A percentile compares a stretch with the other conserved stretches of the same genome.
Evolutionary conservation across 2,329 filamentous ascomycete species (phyloP).

Genomic region (Exophiala mesophila): DNA sequence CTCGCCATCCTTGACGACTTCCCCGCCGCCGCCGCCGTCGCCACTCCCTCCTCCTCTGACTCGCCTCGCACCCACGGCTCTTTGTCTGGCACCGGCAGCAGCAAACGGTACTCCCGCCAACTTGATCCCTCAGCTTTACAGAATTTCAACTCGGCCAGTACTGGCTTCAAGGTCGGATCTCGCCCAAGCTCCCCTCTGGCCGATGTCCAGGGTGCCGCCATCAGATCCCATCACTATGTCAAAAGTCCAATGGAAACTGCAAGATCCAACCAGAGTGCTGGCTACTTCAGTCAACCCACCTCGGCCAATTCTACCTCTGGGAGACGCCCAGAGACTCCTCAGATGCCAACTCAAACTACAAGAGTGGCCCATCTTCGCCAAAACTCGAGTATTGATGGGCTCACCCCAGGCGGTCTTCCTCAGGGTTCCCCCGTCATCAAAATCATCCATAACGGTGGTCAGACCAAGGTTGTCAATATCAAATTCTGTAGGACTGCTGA

Average conservation of each 20-base stretch:
- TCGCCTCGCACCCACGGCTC: slow-evolving; percentile 60
- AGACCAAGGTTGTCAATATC: slow-evolving; percentile 91
- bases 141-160: slow-evolving; percentile 38
- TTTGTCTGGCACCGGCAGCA: slow-evolving; percentile 45
- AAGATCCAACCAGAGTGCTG: slow-evolving; percentile 46
- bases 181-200: slow-evolving; percentile 67
- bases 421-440: slow-evolving; percentile 83
- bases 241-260: slow-evolving; percentile 52
- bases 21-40: slow-evolving; percentile 25
- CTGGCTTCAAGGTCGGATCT: slow-evolving; percentile 54
- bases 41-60: slow-evolving; percentile 57
- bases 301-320: slow-evolving; percentile 50
- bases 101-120: slow-evolving; percentile 57
- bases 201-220: slow-evolving; percentile 49
- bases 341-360: slow-evolving; percentile 58
- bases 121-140: slow-evolving; percentile 34
- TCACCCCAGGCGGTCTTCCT: slow-evolving; percentile 79
- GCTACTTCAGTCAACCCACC: slow-evolving; percentile 53
- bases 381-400: slow-evolving; percentile 77
- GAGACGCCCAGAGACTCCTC: slow-evolving; percentile 56
- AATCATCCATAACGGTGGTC: slow-evolving; percentile 85
- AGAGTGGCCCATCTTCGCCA: slow-evolving; percentile 67
- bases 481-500: slow-evolving; percentile 86
- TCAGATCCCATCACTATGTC: slow-evolving; percentile 57
- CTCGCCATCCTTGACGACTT: slow-evolving; percentile 70